phyloP scores from a whole-genome alignment of 2,329 filamentous ascomycete species.

The Cryphonectria parasitica region DNA sequence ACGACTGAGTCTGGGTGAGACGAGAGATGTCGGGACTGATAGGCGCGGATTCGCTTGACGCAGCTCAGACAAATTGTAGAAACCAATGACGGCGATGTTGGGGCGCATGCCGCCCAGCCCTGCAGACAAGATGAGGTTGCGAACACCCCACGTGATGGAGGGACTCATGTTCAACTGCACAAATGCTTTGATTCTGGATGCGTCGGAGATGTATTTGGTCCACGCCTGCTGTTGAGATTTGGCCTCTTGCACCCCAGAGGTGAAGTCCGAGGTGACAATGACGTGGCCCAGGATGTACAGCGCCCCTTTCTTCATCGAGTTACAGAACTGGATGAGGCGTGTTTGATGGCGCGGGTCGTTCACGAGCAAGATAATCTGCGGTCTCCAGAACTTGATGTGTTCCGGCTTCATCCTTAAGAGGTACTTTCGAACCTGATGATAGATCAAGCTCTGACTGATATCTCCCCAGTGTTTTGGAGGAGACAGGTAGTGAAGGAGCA shows the following conservation, averaged over 20 bases:
- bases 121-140: conserved; percentile 80
- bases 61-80: conserved; percentile 80
- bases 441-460: conserved; percentile 87
- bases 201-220: conserved; percentile 83
- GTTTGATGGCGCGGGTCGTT: conserved; percentile 83
- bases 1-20: conserved; percentile 1
- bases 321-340: conserved; percentile 87
- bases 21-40: background rate
- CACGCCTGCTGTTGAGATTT: conserved; percentile 79
- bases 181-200: conserved; percentile 85
- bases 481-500: conserved; percentile 83
- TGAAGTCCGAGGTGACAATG: conserved; percentile 83
- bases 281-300: conserved; percentile 87
- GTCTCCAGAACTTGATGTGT: conserved; percentile 92
- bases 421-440: conserved; percentile 85
- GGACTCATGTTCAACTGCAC: conserved; percentile 86
- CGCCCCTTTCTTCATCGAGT: conserved; percentile 85
- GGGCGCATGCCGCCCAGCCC: conserved; percentile 87
- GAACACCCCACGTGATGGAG: conserved; percentile 79
- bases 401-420: conserved; percentile 81
- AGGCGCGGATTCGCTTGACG: conserved; percentile 41
- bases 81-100: conserved; percentile 81
- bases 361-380: conserved; percentile 82
- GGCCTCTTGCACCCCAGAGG: conserved; percentile 76
- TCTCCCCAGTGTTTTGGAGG: conserved; percentile 90